Base-by-base conservation (phyloP, 78 protist genomes). In the Dictyostelium firmibasis region DNA sequence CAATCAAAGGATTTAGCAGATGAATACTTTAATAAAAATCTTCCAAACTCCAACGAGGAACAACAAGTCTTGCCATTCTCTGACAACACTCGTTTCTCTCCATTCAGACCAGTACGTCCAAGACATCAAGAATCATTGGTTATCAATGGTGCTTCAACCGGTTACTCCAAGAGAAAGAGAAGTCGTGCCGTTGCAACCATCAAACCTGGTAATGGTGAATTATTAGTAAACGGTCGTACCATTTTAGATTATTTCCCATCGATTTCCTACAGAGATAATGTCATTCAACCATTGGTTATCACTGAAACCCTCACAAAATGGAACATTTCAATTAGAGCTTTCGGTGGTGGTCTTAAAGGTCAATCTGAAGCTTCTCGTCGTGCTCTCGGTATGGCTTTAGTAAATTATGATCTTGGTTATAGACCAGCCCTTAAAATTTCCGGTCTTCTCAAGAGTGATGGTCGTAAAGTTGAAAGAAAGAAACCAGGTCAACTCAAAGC, bases 381-480 rank as follows among this genome's bases (percentile, higher is more conserved):
- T 79, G 97, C 96, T 1, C 41, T 96, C 33, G 96, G 95, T 8
- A 3, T 88, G 0, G 96, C 96, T 11, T 36, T 96, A 25, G 92
- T 83, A 31, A 87, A 83, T 41, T 87, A 75, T 44, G 88, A 96
- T 81, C 72, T 62, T 0, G 91, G 84, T n/a, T 77, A 83, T 27
- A 74, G 96, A 4, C 69, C 85, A 27, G 33, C 82, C 3, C 69
- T 91, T 9, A 74, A 74, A 81, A 10, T 31, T 11, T 62, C 93
- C 27, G 94, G 91, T 62, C 18, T 96, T 27, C 88, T 96, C 38
- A 96, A 91, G 31, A 27, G 76, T 67, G 97, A 96, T 57, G 36
- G 64, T n/a, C 89, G 97, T 36, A 35, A 44, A n/a, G 95, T 93
- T 18, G 97, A 96, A 82, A 85, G 97, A 81, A 96, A 96, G 97